Evolutionary conservation across 2,329 filamentous ascomycete genomes (phyloP).

Genomic region (Colletotrichum euphorbiae): DNA sequence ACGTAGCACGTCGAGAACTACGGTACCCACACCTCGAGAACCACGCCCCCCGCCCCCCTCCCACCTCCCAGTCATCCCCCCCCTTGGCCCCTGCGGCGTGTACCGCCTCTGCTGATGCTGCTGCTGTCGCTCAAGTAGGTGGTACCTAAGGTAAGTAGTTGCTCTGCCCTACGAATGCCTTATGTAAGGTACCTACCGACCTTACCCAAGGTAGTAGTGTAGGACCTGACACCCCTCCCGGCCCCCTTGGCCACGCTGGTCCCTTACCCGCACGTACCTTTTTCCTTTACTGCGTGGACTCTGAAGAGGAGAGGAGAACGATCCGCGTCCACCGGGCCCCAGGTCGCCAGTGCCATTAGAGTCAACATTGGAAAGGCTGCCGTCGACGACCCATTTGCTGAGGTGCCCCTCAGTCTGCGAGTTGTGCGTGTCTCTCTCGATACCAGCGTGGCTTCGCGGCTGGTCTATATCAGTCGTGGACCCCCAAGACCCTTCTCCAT

Average conservation of each 20-base stretch:
- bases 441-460: slow-evolving; percentile 29
- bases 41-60: slow-evolving; percentile 11
- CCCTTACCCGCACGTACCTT: not conserved
- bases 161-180: slow-evolving; percentile 40
- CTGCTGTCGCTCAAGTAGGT: not conserved
- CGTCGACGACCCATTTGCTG: slow-evolving; percentile 30
- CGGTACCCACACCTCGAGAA: not conserved
- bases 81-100: slow-evolving; percentile 29
- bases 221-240: slow-evolving; percentile 12
- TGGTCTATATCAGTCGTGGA: slow-evolving; percentile 42
- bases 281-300: not conserved
- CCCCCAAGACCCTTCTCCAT: slow-evolving; percentile 34
- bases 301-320: slow-evolving; percentile 16
- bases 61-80: not conserved
- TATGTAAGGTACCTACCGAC: not conserved
- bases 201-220: not conserved
- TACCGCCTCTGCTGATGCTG: slow-evolving; percentile 30
- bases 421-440: slow-evolving; percentile 32
- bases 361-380: slow-evolving; percentile 6
- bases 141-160: slow-evolving; percentile 9
- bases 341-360: slow-evolving; percentile 24
- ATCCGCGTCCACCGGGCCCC: slow-evolving; percentile 34
- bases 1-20: not conserved
- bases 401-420: slow-evolving; percentile 17
- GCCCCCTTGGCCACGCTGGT: slow-evolving; percentile 23